Base-by-base conservation (phyloP, 768 basidiomycete genomes). In the Lactifluus volemus region DNA sequence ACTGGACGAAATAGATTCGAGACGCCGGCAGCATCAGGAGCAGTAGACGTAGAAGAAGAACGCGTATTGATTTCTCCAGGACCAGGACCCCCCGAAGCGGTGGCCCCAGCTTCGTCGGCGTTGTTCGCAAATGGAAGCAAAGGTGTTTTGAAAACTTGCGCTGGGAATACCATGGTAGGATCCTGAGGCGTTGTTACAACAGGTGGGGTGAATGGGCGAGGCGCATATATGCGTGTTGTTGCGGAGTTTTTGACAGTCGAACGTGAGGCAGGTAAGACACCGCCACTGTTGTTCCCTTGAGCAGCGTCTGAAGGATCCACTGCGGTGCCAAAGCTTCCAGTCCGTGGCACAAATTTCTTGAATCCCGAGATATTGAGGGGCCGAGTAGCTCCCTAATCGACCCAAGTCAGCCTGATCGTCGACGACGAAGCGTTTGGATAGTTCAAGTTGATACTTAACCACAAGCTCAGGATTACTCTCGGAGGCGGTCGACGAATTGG, bases 201-300 rank as follows among this genome's bases (percentile, higher is more conserved):
- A 11, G 63, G 19, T 17, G 55, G 63, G 5, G 59, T 52, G 53
- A 44, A 56, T 10, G 63, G 63, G 44, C 36, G 50, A 34, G 63
- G 59, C 38, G 61, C 61, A 62, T 62, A 62, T 62, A 62, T 62
- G 55, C 61, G 61, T n/a, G 38, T 7, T n/a, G 38, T 7, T 2
- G 55, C 15, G 12, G 58, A 14, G 53, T 30, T 25, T 36, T 53
- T 61, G 55, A 6, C 21, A 15, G 32, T 34, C 34, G 55, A 39
- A 47, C 55, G 55, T 14, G 12, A 7, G 8, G 45, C 41, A 14
- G 21, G 21, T 32, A 21, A 8, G 48, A 42, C 32, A 14, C 42
- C 30, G 47, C 34, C 12, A n/a, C 32, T 32, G 38, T 30, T 32
- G 47, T 30, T 32, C n/a, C 19, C 25, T 32, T 42, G 42, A 12